Conservation (phyloP, 2,329 filamentous ascomycete genomes). For the Fusarium torulosum region DNA sequence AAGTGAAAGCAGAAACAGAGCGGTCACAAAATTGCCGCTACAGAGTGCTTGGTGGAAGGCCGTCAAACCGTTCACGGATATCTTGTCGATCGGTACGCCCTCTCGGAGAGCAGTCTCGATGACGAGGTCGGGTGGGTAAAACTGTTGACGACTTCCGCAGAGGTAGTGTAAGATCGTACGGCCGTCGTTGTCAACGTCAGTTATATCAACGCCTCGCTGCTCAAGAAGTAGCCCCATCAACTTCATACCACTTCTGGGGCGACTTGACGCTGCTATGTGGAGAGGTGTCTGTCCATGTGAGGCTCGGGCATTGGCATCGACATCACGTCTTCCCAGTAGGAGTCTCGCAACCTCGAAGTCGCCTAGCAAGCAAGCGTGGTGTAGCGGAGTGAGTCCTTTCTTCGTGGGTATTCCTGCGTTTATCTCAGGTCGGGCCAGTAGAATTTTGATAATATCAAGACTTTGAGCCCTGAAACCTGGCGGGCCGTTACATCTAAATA, state of each 20-base stretch:
- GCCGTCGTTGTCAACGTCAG: conserved; percentile 2
- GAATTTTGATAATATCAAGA: conserved; percentile 11
- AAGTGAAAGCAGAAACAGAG: conserved; percentile 2
- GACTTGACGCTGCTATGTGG: conserved; percentile 7
- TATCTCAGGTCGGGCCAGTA: not conserved
- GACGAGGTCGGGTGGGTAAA: not conserved
- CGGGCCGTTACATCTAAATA: not conserved
- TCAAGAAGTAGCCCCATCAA: conserved; percentile 10
- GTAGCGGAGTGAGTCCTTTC: not conserved
- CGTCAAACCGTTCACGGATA: conserved; percentile 1
- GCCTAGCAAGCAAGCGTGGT: conserved; percentile 6
- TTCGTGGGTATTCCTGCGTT: not conserved
- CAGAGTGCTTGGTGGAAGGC: conserved; percentile 9
- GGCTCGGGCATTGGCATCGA: conserved; percentile 1
- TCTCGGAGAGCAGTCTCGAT: conserved; percentile 4
- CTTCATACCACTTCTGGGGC: not conserved
- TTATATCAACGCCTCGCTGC: not conserved
- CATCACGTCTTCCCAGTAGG: conserved; percentile 14
- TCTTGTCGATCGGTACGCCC: conserved; percentile 7
- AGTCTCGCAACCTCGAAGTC: conserved; percentile 1
- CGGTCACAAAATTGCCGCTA: not conserved
- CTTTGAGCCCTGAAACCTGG: not conserved
- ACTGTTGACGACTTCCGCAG: not conserved
- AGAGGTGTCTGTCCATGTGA: conserved; percentile 12
- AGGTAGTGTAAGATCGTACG: conserved; percentile 12